These are phyloP conservation scores for Penicillium hordei DNA, from an alignment of 2,329 filamentous ascomycete species.

Conservation along the genomic window DNA sequence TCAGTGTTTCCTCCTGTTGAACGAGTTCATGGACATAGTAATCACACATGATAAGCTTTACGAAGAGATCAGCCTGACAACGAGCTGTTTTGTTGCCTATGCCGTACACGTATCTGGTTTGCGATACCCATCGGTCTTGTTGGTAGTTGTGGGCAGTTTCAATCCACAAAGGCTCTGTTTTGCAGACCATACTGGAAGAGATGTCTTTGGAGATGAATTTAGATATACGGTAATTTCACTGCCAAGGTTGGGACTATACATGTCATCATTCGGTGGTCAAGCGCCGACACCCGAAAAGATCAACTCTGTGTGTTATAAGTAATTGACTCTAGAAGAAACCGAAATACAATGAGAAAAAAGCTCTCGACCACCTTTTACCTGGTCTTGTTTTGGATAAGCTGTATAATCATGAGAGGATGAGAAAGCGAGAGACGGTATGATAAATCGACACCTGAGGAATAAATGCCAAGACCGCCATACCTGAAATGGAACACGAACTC, in stretches of 20 bases:
- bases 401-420: background rate
- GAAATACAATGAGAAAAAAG: no score
- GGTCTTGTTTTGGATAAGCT: background rate
- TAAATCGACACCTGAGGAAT: slow-evolving; percentile 8
- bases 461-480: slow-evolving; percentile 5
- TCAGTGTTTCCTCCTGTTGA: background rate
- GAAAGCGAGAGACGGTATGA: background rate
- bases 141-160: background rate
- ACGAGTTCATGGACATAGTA: background rate
- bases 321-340: background rate
- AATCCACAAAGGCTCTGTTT: background rate
- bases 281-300: background rate
- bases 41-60: background rate
- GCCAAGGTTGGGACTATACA: no score
- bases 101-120: background rate
- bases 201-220: background rate
- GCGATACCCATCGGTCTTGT: background rate
- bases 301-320: background rate
- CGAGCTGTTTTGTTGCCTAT: background rate
- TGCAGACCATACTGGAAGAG: background rate
- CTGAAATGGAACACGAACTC: slow-evolving; percentile 8
- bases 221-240: no score
- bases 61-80: background rate
- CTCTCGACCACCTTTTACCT: background rate
- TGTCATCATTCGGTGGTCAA: background rate